Base-by-base conservation (phyloP, 1,139 yeast genomes). In the Geotrichum reessii region DNA sequence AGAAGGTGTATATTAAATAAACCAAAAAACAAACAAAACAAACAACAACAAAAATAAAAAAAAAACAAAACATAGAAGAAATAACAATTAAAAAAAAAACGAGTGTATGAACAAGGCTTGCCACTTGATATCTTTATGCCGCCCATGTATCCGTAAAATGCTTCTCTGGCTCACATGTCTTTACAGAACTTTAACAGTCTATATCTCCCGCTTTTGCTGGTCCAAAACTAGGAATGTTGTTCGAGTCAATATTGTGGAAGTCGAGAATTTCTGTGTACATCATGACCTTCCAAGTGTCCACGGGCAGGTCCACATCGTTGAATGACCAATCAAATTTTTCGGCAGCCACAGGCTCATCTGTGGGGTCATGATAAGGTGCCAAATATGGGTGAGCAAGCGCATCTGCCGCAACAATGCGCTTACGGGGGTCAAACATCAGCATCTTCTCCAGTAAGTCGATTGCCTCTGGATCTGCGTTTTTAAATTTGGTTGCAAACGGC, bases 281-380 rank as follows among this genome's bases (percentile, higher is more conserved):
- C 99, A 93, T 93, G 31, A 92, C 97, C 75, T 96, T 85, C 99
- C 99, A 93, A 12, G 97, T 90, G 70, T 93, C 98, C 24, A 93
- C 95, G 1, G 99, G 98, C 67, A 93, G 80, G 74, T 93, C 99
- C 0, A 97, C 98, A 69, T 95, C 98, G 72, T 93, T 93, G 74
- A 93, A 93, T 69, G 95, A 87, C 99, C 99, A 93, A 75, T 93
- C 99, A 68, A 93, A 93, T 72, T 88, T 88, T 64, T 86, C 88
- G 56, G 86, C 91, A 55, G 99, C 96, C 4, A 83, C 86, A 0
- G 99, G 99, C 74, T 93, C 99, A 74, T 93, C 99, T 6, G 93
- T 83, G 33, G 98, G 97, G 70, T 95, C 99, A 72, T 93, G 99
- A 74, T 93, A 95, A n/a, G 97, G 97, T 52, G 92, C 91, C 77